These are phyloP conservation scores for Quercus tomentella DNA, from an alignment of 331 rosid genomes.

Conservation along the genomic window DNA sequence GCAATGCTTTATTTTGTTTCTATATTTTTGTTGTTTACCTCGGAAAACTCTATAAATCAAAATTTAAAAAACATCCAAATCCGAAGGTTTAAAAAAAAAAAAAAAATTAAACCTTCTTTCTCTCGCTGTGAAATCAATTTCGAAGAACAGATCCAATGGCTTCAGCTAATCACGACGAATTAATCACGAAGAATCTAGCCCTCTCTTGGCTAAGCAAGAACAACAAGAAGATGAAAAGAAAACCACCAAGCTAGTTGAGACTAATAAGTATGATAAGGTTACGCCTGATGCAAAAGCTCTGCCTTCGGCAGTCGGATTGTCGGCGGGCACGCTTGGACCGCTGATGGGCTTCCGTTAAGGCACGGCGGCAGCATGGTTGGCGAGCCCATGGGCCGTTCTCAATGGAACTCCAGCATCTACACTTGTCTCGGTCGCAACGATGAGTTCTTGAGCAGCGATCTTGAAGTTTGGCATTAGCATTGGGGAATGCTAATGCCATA, in stretches of 20 bases:
- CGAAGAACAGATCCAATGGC: background rate
- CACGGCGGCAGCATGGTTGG: constrained; percentile 81
- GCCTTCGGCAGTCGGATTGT: constrained; percentile 11
- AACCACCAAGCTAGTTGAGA: background rate
- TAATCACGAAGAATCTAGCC: constrained; percentile 62
- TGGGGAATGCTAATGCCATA: too few relatives aligned
- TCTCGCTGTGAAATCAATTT: background rate
- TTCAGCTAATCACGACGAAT: constrained; percentile 20
- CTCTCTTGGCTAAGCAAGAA: constrained; percentile 49
- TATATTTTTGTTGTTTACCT: too few relatives aligned
- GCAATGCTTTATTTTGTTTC: too few relatives aligned
- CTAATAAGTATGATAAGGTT: background rate
- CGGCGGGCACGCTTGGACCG: constrained; percentile 60
- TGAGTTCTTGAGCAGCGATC: constrained; percentile 91
- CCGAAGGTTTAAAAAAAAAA: too few relatives aligned
- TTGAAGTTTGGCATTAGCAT: constrained; percentile 99
- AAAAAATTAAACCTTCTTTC: background rate
- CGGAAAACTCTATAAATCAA: too few relatives aligned
- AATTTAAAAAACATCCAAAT: too few relatives aligned
- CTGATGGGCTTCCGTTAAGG: constrained; percentile 59
- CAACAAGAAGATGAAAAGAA: background rate
- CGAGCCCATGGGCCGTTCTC: constrained; percentile 67
- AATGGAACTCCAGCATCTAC: constrained; percentile 69
- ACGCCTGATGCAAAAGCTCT: constrained; percentile 11
- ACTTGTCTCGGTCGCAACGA: constrained; percentile 77